Evolutionary conservation across 768 basidiomycete genomes (phyloP).

Genomic region (Suillus ampliporus): DNA sequence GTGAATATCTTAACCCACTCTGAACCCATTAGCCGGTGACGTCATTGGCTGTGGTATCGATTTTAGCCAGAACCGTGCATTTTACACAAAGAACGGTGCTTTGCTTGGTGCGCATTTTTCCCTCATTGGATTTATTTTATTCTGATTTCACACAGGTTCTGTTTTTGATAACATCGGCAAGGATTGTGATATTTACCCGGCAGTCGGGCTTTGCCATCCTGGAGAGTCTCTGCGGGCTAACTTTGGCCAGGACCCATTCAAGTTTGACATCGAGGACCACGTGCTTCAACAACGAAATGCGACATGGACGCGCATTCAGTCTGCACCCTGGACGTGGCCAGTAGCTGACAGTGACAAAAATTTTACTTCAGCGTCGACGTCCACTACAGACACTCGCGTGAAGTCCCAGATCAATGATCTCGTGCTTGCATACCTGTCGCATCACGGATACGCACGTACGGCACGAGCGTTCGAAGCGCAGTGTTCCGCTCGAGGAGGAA

Average conservation of each 20-base stretch:
- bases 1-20: constrained; percentile 11
- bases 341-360: constrained; percentile 16
- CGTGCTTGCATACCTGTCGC: constrained; percentile 79
- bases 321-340: constrained; percentile 57
- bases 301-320: constrained; percentile 72
- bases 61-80: constrained; percentile 77
- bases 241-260: constrained; percentile 87
- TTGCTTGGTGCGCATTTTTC: constrained; percentile 56
- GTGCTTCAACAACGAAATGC: constrained; percentile 71
- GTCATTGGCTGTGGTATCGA: constrained; percentile 92
- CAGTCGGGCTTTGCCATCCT: constrained; percentile 84
- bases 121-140: constrained; percentile 8
- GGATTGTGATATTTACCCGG: constrained; percentile 74
- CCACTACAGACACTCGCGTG: constrained; percentile 50
- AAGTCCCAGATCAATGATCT: constrained; percentile 72
- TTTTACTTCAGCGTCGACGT: constrained; percentile 15
- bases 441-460: constrained; percentile 82
- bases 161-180: constrained; percentile 78
- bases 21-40: constrained; percentile 68
- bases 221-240: constrained; percentile 84
- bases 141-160: constrained; percentile 47
- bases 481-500: constrained; percentile 32
- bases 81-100: constrained; percentile 89
- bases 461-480: constrained; percentile 70
- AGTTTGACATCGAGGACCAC: constrained; percentile 88